Evolutionary conservation across 2,329 filamentous ascomycete species (phyloP), one percentile per base, ranked within the genome.

Genomic region (Pseudogymnoascus sp.): DNA sequence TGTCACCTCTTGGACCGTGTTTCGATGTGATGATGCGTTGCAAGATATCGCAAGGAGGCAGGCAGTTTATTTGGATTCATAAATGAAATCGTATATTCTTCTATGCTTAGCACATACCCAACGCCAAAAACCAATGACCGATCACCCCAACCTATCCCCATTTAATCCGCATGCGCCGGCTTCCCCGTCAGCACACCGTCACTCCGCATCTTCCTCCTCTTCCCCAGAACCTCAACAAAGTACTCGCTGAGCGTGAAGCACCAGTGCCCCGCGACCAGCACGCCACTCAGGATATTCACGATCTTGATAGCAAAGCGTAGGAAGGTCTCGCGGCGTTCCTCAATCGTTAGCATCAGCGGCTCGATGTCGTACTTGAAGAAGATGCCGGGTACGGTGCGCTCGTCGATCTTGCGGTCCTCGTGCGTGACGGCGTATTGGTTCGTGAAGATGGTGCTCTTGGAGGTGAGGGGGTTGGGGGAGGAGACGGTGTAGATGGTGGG

Each of bases 291-390:
- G 15, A 97, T 88, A 74, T 99, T 99, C 66, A 97, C 87, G 58
- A 97, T 76, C 71, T 93, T 86, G 66, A 97, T 82, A 47, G 92
- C 64, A 68, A 99, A 84, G 22, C 82, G 79, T 66, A 96, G 75
- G 62, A 96, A 78, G 43, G 89, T 81, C 62, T 87, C 86, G 70
- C 91, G 85, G 70, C 86, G 85, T 77, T 97, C 93, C 64, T 88
- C 87, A 41, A 99, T 87, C 28, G 88, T 87, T 60, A 99, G 79
- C 73, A 94, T 78, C 68, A 99, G 92, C 1, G 94, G 94, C 79
- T 99, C 94, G 68, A 99, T 97, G 73, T 97, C 93, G 76, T 96
- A 99, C 78, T 97, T 99, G 82, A 99, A 90, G 73, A 97, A 99
- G 64, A 99, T 85, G 33, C 94, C 94, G 0, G 94, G 94, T 0